Base-by-base conservation (phyloP, 495 filamentous ascomycete species). In the Aspergillus bertholletiae region DNA sequence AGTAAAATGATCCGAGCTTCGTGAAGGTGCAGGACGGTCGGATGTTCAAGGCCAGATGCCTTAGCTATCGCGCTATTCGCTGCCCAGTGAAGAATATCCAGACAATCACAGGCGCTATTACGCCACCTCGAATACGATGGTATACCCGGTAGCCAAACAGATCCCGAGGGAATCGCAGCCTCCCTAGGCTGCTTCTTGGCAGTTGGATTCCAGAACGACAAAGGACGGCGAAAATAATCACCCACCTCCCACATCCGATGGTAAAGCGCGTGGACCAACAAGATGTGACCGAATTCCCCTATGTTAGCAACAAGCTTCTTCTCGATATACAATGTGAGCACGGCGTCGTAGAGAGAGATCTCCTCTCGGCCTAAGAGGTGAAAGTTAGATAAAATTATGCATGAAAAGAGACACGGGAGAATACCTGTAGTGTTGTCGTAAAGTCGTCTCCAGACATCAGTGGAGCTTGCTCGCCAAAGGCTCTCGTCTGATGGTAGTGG, bases 61-160 rank as follows among this genome's bases (percentile, higher is more conserved):
- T 71, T 72, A 1, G 73, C 70, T 24, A 77, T 72, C 5, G 71
- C 67, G 39, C 64, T 69, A 49, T 80, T 80, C 18, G 78, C 78
- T 15, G 70, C 69, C 80, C 80, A 83, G 52, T 83, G 79, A 9
- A 83, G 68, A 20, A 81, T 76, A 53, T 83, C 80, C 15, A 83
- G 54, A 46, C 73, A 78, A 57, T 83, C 80, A 44, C 79, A 81
- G 18, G 76, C 71, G 44, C 76, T 76, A 57, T 83, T 83, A 24
- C 78, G 72, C 80, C 80, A 83, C 51, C 78, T 80, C 4, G 78
- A 73, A 51, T 75, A 79, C 0, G 73, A 74, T 7, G 75, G 72
- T 17, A 77, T 77, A 7, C 71, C 69, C 3, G 78, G 78, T 9
- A 78, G 73, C 78, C 76, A 81, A n/a, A 79, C 70, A 30, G 72